These are phyloP conservation scores for Trichoderma hamatum DNA, from an alignment of 2,329 filamentous ascomycete species.

Conservation along the genomic window DNA sequence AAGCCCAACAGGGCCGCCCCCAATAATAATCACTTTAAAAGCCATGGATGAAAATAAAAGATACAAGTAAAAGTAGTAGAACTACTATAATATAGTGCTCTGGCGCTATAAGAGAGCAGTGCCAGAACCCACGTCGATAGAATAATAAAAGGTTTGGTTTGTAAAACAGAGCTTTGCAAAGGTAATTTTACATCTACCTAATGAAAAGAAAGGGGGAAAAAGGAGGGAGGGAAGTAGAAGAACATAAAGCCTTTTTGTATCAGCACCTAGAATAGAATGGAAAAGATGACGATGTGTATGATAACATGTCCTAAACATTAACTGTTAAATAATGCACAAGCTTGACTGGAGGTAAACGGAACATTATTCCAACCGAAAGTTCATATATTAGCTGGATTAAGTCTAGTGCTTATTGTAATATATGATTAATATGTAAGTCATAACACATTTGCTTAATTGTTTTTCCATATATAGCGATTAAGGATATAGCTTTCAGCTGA, in stretches of 20 bases:
- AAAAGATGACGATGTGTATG: not conserved
- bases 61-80: not conserved
- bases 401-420: not conserved
- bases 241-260: not conserved
- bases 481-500: no score
- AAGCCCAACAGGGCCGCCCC: constrained; percentile 36
- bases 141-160: not conserved
- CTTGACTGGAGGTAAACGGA: not conserved
- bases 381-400: not conserved
- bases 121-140: not conserved
- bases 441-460: not conserved
- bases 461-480: not conserved
- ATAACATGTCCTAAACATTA: not conserved
- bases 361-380: not conserved
- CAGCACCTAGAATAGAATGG: not conserved
- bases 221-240: not conserved
- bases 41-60: not conserved
- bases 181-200: no score
- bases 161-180: not conserved
- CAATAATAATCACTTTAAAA: constrained; percentile 36
- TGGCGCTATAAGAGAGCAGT: not conserved
- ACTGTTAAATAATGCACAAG: not conserved
- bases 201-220: no score
- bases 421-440: not conserved
- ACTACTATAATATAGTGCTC: not conserved